Evolutionary conservation across 441 rosid genomes (phyloP).

Genomic region (Eruca vesicaria): DNA sequence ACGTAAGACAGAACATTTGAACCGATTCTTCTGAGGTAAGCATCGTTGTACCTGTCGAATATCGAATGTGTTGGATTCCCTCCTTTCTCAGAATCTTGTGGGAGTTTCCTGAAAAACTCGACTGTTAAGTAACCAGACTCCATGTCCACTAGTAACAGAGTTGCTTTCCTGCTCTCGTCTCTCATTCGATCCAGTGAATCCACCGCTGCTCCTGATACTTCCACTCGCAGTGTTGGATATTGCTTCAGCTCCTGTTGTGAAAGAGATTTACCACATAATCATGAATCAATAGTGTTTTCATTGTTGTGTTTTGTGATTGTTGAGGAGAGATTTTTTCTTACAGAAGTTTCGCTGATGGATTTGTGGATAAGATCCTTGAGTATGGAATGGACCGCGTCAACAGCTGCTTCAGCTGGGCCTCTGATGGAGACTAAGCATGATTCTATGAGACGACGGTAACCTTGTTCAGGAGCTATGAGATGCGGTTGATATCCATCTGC

Average conservation of each 20-base stretch:
- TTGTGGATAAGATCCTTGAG: conserved; percentile 83
- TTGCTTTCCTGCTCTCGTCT: conserved; percentile 83
- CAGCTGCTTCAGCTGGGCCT: conserved; percentile 96
- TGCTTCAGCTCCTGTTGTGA: conserved; percentile 76
- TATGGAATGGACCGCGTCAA: conserved; percentile 83
- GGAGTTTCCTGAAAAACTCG: conserved; percentile 91
- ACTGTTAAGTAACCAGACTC: conserved; percentile 85
- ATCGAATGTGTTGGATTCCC: conserved; percentile 89
- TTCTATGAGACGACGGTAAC: conserved; percentile 91
- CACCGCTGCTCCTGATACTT: conserved; percentile 74
- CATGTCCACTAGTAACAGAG: conserved; percentile 84
- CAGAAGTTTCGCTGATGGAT: conserved; percentile 61
- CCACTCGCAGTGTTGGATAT: conserved; percentile 79
- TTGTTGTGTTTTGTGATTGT: not conserved
- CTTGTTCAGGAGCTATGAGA: conserved; percentile 95
- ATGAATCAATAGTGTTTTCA: not conserved
- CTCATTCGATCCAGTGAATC: conserved; percentile 85
- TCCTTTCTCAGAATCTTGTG: conserved; percentile 89
- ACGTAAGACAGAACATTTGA: conserved; percentile 73
- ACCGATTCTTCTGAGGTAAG: conserved; percentile 85
- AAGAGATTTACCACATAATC: not conserved
- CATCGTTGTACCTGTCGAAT: conserved; percentile 79
- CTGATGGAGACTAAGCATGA: conserved; percentile 70
- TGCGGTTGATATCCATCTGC: conserved; percentile 98
- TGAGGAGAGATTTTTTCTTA: conserved; percentile 33